Evolutionary conservation across 768 basidiomycete species (phyloP).

Genomic region (Auriscalpium vulgare): DNA sequence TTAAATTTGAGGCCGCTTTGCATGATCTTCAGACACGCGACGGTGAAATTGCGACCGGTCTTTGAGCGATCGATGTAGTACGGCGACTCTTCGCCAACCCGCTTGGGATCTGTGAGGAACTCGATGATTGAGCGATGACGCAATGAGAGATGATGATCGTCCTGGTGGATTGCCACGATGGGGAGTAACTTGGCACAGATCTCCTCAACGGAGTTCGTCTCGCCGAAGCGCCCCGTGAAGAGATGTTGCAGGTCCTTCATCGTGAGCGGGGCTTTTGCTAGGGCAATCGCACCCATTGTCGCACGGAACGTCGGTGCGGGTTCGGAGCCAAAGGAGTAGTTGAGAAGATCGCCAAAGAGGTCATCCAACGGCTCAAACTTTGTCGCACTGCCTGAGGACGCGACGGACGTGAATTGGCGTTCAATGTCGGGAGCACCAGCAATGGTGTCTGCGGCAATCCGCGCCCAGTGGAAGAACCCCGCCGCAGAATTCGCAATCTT

Average conservation of each 20-base stretch:
- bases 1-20: constrained; percentile 28
- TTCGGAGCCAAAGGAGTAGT: not conserved
- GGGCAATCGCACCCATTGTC: constrained; percentile 3
- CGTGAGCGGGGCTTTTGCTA: constrained; percentile 5
- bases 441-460: constrained; percentile 2
- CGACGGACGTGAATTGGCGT: not conserved
- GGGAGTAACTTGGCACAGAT: constrained; percentile 4
- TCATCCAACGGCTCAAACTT: constrained; percentile 1
- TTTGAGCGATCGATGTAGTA: constrained; percentile 3
- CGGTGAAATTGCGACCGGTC: constrained; percentile 16
- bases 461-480: constrained; percentile 9
- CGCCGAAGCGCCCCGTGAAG: not conserved
- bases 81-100: not conserved
- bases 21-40: constrained; percentile 25
- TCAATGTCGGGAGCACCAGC: not conserved
- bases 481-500: not conserved
- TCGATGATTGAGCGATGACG: constrained; percentile 9
- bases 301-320: not conserved
- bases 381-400: constrained; percentile 1
- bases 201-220: not conserved
- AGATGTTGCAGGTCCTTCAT: constrained; percentile 5
- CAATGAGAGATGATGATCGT: not conserved
- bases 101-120: constrained; percentile 8
- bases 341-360: not conserved
- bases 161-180: constrained; percentile 2